Evolutionary conservation across 352 stramenopile genomes (phyloP), one percentile per base, ranked within the genome.

Genomic region (Hyaloperonospora arabidopsidis): DNA sequence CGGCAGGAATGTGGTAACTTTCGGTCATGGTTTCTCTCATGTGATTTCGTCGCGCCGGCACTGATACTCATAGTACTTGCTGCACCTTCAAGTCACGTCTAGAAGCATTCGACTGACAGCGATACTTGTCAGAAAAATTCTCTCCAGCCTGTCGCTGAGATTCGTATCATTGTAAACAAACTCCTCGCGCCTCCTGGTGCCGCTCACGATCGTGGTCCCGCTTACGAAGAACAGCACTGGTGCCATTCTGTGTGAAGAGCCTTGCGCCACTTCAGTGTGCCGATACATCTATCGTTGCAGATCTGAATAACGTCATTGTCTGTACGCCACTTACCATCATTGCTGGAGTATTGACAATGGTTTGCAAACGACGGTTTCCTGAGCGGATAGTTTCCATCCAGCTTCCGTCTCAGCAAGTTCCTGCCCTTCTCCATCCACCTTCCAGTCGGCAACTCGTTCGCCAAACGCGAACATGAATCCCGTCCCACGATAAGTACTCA

Each of bases 101-200:
- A 67, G 61, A 77, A 82, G 41, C 70, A 73, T 18, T 55, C 39
- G 3, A 59, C 48, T 41, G 70, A 64, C 19, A 82, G 57, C 43
- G 66, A 63, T 72, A 82, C 22, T 48, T 64, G 59, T 83, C 72
- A 36, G 49, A 44, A 49, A 23, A 39, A 51, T 61, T 43, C 17
- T 43, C 49, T 36, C 45, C 34, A 49, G 53, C 58, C 32, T 61
- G 51, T 22, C 41, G 49, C 43, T 74, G 70, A 0, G n/a, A 52
- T 62, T 28, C 66, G 21, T n/a, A 72, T 46, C 19, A 57, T 32
- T 10, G 25, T 32, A 28, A n/a, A 41, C 43, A 2, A 51, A 29
- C 15, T 62, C 53, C 19, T 43, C 58, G 23, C 19, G 55, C 45
- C 72, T 59, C 17, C 36, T 52, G 17, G 52, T 48, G 28, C 72